A percentile compares a stretch with the other conserved stretches of the same genome.
These are phyloP conservation scores for Thelonectria discophora DNA, from an alignment of 2,329 filamentous ascomycete genomes.

Conservation along the genomic window DNA sequence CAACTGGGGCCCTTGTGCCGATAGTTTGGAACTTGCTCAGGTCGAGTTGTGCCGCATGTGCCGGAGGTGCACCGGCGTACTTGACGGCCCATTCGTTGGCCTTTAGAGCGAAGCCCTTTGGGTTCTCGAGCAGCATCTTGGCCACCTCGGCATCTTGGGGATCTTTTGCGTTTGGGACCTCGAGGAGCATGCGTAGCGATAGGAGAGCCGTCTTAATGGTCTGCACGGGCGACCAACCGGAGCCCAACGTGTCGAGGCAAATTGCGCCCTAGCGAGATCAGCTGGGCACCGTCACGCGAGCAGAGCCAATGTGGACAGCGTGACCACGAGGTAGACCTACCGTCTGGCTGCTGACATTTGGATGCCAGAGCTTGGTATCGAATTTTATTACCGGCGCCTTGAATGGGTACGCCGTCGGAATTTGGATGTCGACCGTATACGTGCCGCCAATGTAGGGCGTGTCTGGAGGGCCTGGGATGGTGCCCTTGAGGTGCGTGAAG, in stretches of 20 bases:
- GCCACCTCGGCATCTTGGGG: conserved; percentile 97
- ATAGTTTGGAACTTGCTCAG: conserved; percentile 59
- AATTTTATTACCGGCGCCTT: conserved; percentile 92
- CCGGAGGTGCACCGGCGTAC: conserved; percentile 77
- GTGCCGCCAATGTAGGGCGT: conserved; percentile 91
- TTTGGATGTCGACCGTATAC: conserved; percentile 84
- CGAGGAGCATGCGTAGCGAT: conserved; percentile 91
- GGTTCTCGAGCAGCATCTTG: conserved; percentile 83
- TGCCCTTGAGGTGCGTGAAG: conserved; percentile 83
- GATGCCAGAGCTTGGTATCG: conserved; percentile 94
- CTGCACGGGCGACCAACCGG: conserved; percentile 93
- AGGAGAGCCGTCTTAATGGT: conserved; percentile 96
- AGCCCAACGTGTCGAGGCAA: conserved; percentile 90
- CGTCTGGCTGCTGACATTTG: conserved; percentile 93
- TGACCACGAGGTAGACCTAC: conserved; percentile 58
- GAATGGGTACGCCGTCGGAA: conserved; percentile 92
- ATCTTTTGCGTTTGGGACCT: conserved; percentile 93
- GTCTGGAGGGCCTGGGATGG: conserved; percentile 86
- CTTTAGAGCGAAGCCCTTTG: conserved; percentile 79
- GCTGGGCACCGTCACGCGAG: conserved; percentile 7
- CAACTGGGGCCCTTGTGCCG: conserved; percentile 41
- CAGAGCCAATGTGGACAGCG: not conserved
- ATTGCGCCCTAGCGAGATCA: conserved; percentile 80
- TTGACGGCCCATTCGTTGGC: conserved; percentile 91
- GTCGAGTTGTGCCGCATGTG: conserved; percentile 49